These are phyloP conservation scores for Oryza meridionalis DNA, from an alignment of 176 grass and related monocot species.

Conservation along the genomic window DNA sequence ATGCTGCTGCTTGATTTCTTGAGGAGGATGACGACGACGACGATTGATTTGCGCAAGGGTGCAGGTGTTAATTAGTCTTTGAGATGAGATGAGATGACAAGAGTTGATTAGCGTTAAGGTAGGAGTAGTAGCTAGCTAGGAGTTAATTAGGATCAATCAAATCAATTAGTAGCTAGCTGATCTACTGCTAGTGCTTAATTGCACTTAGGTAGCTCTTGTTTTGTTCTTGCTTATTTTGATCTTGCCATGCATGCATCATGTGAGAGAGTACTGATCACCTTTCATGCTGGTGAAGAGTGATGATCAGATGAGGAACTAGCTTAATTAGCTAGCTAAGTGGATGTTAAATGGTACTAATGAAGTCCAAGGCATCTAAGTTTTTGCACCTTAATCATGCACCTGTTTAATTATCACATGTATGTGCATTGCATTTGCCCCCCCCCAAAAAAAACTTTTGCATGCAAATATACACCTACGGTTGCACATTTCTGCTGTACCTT, in stretches of 20 bases:
- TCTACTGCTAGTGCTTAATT: neutral
- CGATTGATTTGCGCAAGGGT: slow-evolving; percentile 17
- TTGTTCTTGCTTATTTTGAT: neutral
- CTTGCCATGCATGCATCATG: slow-evolving; percentile 4
- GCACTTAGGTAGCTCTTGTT: no score
- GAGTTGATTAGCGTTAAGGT: neutral
- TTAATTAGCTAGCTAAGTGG: neutral
- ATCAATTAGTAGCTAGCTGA: neutral
- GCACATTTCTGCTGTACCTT: neutral
- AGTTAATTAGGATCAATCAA: slow-evolving; percentile 12
- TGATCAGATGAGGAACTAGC: neutral
- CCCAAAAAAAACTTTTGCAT: neutral
- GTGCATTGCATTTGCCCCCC: neutral
- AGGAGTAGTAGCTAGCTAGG: slow-evolving; percentile 3
- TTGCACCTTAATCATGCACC: neutral
- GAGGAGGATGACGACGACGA: neutral
- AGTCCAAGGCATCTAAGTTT: slow-evolving; percentile 6
- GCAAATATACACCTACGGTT: neutral
- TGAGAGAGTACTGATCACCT: neutral
- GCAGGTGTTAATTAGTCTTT: slow-evolving; percentile 30
- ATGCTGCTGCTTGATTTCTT: slow-evolving; percentile 21
- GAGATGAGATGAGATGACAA: neutral
- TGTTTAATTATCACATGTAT: neutral
- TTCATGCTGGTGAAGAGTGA: slow-evolving; percentile 17
- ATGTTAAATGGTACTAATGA: neutral